Evolutionary conservation across 148 eudicot species (phyloP).

Genomic region (Polygonum aviculare): DNA sequence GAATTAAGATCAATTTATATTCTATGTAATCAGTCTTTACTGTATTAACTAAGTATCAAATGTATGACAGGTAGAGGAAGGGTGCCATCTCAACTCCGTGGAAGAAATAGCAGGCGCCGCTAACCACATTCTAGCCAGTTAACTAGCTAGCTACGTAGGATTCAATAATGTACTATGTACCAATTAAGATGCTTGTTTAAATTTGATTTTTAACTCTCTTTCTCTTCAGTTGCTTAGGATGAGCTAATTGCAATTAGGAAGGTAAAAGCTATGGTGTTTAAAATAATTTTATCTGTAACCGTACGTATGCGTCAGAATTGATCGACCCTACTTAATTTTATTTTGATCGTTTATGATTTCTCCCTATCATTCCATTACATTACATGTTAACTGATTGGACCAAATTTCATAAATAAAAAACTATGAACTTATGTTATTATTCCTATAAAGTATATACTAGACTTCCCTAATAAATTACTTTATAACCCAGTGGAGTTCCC

Average conservation of each 20-base stretch:
- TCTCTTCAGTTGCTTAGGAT: neutral
- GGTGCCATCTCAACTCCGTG: constrained; percentile 48
- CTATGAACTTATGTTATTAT: too few species aligned
- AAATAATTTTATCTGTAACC: neutral
- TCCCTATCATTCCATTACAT: too few species aligned
- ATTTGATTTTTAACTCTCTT: neutral
- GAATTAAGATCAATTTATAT: neutral
- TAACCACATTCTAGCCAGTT: constrained; percentile 41
- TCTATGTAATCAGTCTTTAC: neutral
- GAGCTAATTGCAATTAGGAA: neutral
- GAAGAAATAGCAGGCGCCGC: constrained; percentile 64
- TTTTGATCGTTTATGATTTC: neutral
- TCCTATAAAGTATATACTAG: too few species aligned
- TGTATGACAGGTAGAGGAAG: constrained; percentile 56
- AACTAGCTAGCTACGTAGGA: constrained; percentile 23
- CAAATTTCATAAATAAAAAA: too few species aligned
- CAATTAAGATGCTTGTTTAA: neutral
- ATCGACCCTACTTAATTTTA: neutral
- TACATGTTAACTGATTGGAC: too few species aligned
- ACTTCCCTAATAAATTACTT: too few species aligned
- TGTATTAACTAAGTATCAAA: neutral
- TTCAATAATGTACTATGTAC: neutral
- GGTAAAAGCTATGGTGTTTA: neutral
- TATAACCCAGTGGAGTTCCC: too few species aligned
- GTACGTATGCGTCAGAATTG: neutral